Evolutionary conservation across 2,329 filamentous ascomycete genomes (phyloP).

Genomic region (Monosporascus sp.): DNA sequence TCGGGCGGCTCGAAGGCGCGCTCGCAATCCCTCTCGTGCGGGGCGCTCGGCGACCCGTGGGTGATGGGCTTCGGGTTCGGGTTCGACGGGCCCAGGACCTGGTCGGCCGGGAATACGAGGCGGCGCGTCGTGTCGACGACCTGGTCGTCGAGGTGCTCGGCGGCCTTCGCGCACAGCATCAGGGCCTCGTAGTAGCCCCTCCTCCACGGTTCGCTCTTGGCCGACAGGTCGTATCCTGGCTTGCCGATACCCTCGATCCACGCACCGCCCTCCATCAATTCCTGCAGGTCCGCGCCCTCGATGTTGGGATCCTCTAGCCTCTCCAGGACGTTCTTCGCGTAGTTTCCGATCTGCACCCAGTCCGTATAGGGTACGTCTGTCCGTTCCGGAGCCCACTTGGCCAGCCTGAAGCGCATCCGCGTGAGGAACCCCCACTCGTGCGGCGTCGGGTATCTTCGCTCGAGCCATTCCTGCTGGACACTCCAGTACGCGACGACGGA

Average conservation of each 20-base stretch:
- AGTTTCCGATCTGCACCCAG: slow-evolving; percentile 63
- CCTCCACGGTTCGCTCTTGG: slow-evolving; percentile 78
- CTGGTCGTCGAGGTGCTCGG: slow-evolving; percentile 79
- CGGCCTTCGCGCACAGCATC: slow-evolving; percentile 69
- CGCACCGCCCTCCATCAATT: slow-evolving; percentile 50
- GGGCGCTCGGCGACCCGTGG: slow-evolving; percentile 55
- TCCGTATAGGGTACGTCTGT: slow-evolving; percentile 52
- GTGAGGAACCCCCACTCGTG: slow-evolving; percentile 74
- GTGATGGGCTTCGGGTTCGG: slow-evolving; percentile 71
- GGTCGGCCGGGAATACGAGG: slow-evolving; percentile 65
- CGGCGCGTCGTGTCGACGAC: slow-evolving; percentile 63
- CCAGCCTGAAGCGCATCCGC: slow-evolving; percentile 62
- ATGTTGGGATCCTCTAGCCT: slow-evolving; percentile 63
- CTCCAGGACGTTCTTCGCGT: slow-evolving; percentile 54
- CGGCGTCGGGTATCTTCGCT: slow-evolving; percentile 74
- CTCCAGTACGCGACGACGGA: slow-evolving; percentile 59
- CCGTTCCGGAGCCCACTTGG: slow-evolving; percentile 53
- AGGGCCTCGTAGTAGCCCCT: slow-evolving; percentile 80
- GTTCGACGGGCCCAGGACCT: slow-evolving; percentile 79
- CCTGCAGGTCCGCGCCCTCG: slow-evolving; percentile 63
- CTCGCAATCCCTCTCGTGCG: slow-evolving; percentile 71
- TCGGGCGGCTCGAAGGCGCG: slow-evolving; percentile 67
- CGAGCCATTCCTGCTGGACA: slow-evolving; percentile 67
- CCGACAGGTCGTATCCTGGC: slow-evolving; percentile 60
- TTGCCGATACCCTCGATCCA: slow-evolving; percentile 50